Percentiles rank a stretch among this genome's conserved stretches.
Conservation (phyloP, 2,329 filamentous ascomycete genomes). For the Drechslerella stenobrocha region DNA sequence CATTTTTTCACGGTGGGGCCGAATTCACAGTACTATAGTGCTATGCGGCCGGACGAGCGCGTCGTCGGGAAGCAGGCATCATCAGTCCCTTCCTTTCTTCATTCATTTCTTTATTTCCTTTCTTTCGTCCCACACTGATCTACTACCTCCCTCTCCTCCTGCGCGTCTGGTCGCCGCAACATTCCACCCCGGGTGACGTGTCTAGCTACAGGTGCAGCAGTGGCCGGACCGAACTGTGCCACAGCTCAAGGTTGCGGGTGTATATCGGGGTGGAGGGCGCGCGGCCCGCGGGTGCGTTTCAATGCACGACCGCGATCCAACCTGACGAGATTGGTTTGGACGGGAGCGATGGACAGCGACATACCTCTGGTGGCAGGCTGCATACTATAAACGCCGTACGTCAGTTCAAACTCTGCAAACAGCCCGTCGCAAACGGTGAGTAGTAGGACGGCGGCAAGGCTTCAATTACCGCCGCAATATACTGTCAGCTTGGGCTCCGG, state of each 20-base stretch:
- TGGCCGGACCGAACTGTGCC: too few relatives aligned
- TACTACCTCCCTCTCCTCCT: neutral
- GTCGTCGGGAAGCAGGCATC: conserved; percentile 3
- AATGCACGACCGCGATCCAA: too few relatives aligned
- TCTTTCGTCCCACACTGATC: neutral
- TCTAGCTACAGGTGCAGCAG: neutral
- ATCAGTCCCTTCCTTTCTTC: conserved; percentile 1
- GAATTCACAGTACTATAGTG: conserved; percentile 91
- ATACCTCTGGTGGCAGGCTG: conserved; percentile 41
- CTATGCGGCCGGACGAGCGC: conserved; percentile 8
- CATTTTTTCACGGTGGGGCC: conserved; percentile 96
- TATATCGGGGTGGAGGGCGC: too few relatives aligned
- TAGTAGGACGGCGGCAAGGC: neutral
- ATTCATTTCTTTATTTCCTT: neutral
- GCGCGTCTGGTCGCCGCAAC: too few relatives aligned
- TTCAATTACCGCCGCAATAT: conserved; percentile 44
- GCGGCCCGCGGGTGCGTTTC: too few relatives aligned
- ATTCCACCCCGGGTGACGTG: too few relatives aligned
- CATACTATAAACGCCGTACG: conserved; percentile 24
- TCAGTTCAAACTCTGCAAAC: neutral
- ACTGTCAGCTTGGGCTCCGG: conserved; percentile 15
- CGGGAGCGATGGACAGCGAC: neutral
- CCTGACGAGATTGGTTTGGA: too few relatives aligned
- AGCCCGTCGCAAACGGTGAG: neutral
- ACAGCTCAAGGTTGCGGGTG: too few relatives aligned